These are phyloP conservation scores for Alternaria consortialis DNA, from an alignment of 2,329 filamentous ascomycete species.

Conservation along the genomic window DNA sequence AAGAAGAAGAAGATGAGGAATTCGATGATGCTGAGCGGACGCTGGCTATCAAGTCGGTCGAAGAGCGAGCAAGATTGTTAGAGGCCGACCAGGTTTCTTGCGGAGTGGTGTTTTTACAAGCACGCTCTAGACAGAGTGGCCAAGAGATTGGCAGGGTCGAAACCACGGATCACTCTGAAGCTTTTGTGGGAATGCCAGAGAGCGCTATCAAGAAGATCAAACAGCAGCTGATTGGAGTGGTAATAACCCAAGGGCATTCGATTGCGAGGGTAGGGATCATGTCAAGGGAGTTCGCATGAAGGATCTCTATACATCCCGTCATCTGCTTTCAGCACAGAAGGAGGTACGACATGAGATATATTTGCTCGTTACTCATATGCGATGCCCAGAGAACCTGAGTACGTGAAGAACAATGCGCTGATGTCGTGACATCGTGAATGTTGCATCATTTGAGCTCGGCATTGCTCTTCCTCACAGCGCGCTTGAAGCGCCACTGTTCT, in stretches of 20 bases:
- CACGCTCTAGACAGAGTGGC: conserved; percentile 15
- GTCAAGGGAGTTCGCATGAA: too few species aligned
- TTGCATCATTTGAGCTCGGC: background rate
- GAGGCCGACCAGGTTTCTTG: conserved; percentile 19
- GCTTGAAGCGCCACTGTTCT: background rate
- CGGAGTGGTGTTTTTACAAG: conserved; percentile 20
- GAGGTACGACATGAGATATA: too few species aligned
- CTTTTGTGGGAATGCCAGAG: conserved; percentile 7
- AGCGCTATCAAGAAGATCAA: conserved; percentile 22
- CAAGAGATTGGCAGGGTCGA: conserved; percentile 17
- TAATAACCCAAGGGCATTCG: too few species aligned
- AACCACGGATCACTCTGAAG: conserved; percentile 16
- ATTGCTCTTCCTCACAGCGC: background rate
- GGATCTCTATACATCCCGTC: too few species aligned
- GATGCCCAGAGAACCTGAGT: accelerated
- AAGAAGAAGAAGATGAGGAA: conserved; percentile 17
- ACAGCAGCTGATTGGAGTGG: conserved; percentile 2
- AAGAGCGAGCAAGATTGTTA: conserved; percentile 18
- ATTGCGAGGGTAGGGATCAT: too few species aligned
- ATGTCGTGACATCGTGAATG: background rate
- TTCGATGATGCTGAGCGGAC: conserved; percentile 12
- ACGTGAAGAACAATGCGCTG: background rate
- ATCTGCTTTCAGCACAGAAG: too few species aligned
- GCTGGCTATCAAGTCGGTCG: conserved; percentile 21
- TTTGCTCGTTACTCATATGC: too few species aligned